phyloP scores from a whole-genome alignment of 2,329 filamentous ascomycete genomes.

The Hysterium pulicare region DNA sequence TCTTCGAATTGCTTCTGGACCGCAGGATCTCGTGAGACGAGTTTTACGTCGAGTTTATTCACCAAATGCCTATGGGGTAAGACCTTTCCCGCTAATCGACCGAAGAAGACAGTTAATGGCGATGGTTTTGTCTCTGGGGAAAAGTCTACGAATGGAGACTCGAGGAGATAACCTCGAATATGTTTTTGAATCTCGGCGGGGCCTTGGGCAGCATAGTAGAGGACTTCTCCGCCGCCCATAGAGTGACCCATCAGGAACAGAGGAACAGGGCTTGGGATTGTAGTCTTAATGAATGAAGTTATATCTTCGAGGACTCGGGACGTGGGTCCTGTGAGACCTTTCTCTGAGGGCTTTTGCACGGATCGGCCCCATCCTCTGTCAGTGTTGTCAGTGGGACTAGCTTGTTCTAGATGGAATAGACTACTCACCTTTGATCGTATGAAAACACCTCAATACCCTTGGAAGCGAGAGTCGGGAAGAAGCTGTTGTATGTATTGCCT shows the following conservation, averaged over 20 bases:
- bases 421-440: constrained; percentile 66
- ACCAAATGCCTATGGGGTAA: constrained; percentile 66
- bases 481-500: constrained; percentile 69
- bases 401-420: not conserved
- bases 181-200: constrained; percentile 52
- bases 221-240: constrained; percentile 80
- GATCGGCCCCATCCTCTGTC: constrained; percentile 76
- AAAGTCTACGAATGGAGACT: constrained; percentile 77
- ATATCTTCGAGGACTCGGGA: constrained; percentile 71
- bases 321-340: constrained; percentile 73
- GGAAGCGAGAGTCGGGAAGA: constrained; percentile 68
- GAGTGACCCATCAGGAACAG: constrained; percentile 86
- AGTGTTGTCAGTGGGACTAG: not conserved
- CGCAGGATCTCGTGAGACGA: constrained; percentile 65
- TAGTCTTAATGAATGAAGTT: constrained; percentile 65
- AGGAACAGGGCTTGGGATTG: constrained; percentile 55
- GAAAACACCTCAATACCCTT: constrained; percentile 71
- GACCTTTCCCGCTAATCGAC: constrained; percentile 64
- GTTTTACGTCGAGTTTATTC: constrained; percentile 60
- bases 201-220: constrained; percentile 55
- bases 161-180: constrained; percentile 71
- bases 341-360: constrained; percentile 58
- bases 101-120: constrained; percentile 60
- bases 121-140: constrained; percentile 63
- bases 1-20: constrained; percentile 59